Evolutionary conservation across 163 green algal genomes (phyloP).

Genomic region (Scenedesmus sp.): DNA sequence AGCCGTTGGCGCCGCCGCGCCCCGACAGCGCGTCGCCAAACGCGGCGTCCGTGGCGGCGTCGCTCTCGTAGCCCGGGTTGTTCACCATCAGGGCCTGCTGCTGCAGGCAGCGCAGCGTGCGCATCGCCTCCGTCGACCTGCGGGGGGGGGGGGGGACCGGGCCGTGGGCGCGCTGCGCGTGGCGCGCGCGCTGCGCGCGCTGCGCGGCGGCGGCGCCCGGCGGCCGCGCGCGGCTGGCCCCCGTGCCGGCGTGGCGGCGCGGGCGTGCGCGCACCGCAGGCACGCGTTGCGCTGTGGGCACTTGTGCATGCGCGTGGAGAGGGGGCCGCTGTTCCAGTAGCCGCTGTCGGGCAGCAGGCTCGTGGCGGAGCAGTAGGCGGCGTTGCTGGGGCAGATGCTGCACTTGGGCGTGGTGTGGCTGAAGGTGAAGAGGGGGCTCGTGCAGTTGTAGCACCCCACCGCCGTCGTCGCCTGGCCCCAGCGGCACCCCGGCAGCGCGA

Average conservation of each 20-base stretch:
- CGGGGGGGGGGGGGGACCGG: neutral
- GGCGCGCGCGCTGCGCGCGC: no score
- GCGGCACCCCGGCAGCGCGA: neutral
- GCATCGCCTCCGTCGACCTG: neutral
- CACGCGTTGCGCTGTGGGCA: slow-evolving; percentile 17
- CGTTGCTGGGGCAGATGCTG: slow-evolving; percentile 29
- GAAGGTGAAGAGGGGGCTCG: slow-evolving; percentile 30
- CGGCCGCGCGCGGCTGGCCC: no score
- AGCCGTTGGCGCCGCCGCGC: neutral
- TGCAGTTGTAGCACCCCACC: slow-evolving; percentile 36
- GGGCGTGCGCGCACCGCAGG: no score
- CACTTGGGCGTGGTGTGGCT: slow-evolving; percentile 15
- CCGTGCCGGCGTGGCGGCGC: no score
- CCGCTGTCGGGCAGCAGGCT: slow-evolving; percentile 25
- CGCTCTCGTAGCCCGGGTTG: neutral
- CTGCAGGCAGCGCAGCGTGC: slow-evolving; percentile 25
- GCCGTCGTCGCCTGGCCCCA: slow-evolving; percentile 28
- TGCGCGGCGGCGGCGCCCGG: no score
- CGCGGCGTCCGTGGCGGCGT: neutral
- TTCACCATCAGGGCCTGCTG: slow-evolving; percentile 24
- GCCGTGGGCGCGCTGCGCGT: no score
- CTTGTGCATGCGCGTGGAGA: slow-evolving; percentile 38
- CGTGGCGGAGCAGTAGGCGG: slow-evolving; percentile 1
- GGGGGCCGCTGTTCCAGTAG: slow-evolving; percentile 33
- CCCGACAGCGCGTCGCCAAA: no score